Percentiles rank a stretch among this genome's conserved stretches.
Evolutionary conservation across 2,329 filamentous ascomycete genomes (phyloP).

Genomic region (Microdochium bolleyi): DNA sequence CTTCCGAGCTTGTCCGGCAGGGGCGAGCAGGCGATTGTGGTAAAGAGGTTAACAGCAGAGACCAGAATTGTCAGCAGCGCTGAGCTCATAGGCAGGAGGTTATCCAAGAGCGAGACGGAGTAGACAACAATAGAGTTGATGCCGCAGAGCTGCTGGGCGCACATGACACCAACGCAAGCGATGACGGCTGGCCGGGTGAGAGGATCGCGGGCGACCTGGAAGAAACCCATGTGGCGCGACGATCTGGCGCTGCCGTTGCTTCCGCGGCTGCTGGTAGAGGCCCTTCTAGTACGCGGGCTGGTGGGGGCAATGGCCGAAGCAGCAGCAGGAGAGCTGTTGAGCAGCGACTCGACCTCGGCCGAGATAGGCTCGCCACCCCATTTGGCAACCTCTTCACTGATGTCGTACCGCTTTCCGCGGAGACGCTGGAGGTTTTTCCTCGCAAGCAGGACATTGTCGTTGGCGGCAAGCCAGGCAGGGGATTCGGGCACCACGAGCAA

Average conservation of each 20-base stretch:
- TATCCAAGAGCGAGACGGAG: slow-evolving; percentile 79
- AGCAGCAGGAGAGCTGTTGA: slow-evolving; percentile 30
- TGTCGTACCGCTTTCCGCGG: slow-evolving; percentile 59
- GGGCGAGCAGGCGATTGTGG: slow-evolving; percentile 74
- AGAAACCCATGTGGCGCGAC: slow-evolving; percentile 39
- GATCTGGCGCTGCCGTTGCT: slow-evolving; percentile 21
- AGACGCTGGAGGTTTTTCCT: slow-evolving; percentile 65
- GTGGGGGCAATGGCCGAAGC: slow-evolving; percentile 8
- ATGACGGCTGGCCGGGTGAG: slow-evolving; percentile 66
- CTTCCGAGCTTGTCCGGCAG: slow-evolving; percentile 82
- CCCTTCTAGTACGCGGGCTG: slow-evolving; percentile 4
- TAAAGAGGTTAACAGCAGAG: slow-evolving; percentile 76
- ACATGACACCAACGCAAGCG: slow-evolving; percentile 84
- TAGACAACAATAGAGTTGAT: slow-evolving; percentile 99
- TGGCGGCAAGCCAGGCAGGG: slow-evolving; percentile 76
- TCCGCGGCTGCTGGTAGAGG: slow-evolving; percentile 12
- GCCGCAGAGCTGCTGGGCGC: slow-evolving; percentile 84
- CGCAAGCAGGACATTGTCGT: slow-evolving; percentile 51
- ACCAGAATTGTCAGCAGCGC: slow-evolving; percentile 81
- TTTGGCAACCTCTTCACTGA: slow-evolving; percentile 62
- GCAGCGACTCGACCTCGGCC: slow-evolving; percentile 63
- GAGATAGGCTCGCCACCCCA: slow-evolving; percentile 41
- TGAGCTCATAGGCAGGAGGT: slow-evolving; percentile 73
- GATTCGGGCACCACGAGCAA: slow-evolving; percentile 79
- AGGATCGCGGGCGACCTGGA: slow-evolving; percentile 59